Evolutionary conservation across 257 asterid species (phyloP).

Genomic region (Schizonepeta tenuifolia): DNA sequence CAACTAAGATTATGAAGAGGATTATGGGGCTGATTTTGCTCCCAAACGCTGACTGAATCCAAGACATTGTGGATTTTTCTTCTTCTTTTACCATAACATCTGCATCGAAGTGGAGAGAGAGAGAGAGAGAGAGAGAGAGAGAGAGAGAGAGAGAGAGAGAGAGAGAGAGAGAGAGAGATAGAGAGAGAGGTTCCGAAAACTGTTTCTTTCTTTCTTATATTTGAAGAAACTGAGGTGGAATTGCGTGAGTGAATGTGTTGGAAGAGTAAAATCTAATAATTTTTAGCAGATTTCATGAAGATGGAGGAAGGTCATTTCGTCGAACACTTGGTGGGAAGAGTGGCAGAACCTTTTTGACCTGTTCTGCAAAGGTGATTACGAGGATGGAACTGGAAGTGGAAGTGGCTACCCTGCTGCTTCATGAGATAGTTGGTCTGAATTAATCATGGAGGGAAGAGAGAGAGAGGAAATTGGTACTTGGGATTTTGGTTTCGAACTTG

Average conservation of each 20-base stretch:
- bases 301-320: background rate
- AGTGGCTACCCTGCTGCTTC: conserved; percentile 9
- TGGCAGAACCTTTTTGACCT: background rate
- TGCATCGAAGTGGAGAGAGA: conserved; percentile 29
- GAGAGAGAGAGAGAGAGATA: background rate
- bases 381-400: too few species aligned
- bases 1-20: conserved; percentile 56
- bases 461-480: conserved; percentile 11
- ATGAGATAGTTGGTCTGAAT: background rate
- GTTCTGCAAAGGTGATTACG: background rate
- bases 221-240: conserved; percentile 9
- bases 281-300: conserved; percentile 25
- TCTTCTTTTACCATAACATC: conserved; percentile 24
- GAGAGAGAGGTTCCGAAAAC: background rate
- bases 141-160: background rate
- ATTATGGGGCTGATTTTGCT: conserved; percentile 62
- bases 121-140: background rate
- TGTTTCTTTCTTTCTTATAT: background rate
- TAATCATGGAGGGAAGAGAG: conserved; percentile 16
- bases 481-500: conserved; percentile 15
- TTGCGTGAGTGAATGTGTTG: background rate
- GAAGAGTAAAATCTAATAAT: conserved; percentile 19
- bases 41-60: conserved; percentile 70
- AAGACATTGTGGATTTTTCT: conserved; percentile 48
- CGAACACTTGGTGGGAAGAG: background rate